Percentiles rank a stretch among this genome's conserved stretches.
phyloP scores from a whole-genome alignment of 2,329 filamentous ascomycete species.

The Xylaria sp. region DNA sequence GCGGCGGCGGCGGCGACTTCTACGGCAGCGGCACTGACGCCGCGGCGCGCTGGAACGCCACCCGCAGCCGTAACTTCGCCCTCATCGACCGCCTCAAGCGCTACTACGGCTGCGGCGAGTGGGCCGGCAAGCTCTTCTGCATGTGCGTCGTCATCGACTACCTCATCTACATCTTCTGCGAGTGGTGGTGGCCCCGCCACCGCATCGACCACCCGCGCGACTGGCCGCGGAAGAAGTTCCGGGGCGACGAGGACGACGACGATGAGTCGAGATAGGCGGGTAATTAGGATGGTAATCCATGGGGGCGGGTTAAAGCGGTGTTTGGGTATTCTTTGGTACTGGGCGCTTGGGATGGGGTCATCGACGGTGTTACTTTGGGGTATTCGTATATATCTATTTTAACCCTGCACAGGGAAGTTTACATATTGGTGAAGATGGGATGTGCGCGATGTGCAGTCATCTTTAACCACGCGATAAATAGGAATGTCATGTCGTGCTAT shows the following conservation, averaged over 20 bases:
- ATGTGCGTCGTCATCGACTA: constrained; percentile 94
- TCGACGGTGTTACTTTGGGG: too few species aligned
- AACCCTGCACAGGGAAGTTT: too few species aligned
- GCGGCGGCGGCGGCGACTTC: constrained; percentile 83
- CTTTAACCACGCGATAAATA: too few species aligned
- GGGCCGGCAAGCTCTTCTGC: constrained; percentile 97
- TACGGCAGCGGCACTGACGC: constrained; percentile 69
- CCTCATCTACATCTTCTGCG: constrained; percentile 82
- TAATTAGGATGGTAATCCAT: background rate
- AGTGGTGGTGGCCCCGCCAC: constrained; percentile 82
- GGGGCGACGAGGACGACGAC: constrained; percentile 34
- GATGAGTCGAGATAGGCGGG: constrained; percentile 36
- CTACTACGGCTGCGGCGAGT: constrained; percentile 97
- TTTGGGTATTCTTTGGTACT: constrained; percentile 10
- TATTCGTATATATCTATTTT: too few species aligned
- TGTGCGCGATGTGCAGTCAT: too few species aligned
- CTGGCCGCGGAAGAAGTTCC: constrained; percentile 77
- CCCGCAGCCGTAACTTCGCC: constrained; percentile 77
- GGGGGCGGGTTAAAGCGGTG: constrained; percentile 24
- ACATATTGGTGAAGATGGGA: too few species aligned
- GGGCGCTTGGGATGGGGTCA: too few species aligned
- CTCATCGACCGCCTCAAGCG: constrained; percentile 93
- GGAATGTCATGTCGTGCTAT: too few species aligned
- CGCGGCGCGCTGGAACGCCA: constrained; percentile 71
- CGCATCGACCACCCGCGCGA: constrained; percentile 87